phyloP scores from a whole-genome alignment of 805 yeast species.

The Nakazawaea populi region DNA sequence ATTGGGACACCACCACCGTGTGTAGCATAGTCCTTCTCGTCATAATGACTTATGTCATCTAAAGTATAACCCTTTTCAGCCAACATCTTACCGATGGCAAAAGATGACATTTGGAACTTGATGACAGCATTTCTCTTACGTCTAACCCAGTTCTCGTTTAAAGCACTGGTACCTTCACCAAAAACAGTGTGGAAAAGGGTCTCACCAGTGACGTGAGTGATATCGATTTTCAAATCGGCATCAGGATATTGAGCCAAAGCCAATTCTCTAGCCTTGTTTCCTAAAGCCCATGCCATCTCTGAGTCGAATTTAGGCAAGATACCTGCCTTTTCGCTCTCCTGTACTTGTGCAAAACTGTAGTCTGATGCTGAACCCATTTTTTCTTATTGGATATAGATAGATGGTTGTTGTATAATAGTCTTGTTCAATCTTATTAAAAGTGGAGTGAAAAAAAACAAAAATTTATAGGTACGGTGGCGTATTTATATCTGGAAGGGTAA shows the following conservation, averaged over 20 bases:
- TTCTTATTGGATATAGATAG: neutral
- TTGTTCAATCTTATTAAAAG: too few relatives aligned
- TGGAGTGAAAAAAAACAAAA: too few relatives aligned
- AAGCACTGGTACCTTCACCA: slow-evolving; percentile 32
- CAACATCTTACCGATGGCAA: slow-evolving; percentile 38
- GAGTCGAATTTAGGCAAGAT: slow-evolving; percentile 17
- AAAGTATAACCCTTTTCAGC: slow-evolving; percentile 28
- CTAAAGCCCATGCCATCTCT: slow-evolving; percentile 41
- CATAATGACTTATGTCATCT: slow-evolving; percentile 32
- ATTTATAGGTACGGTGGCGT: too few relatives aligned
- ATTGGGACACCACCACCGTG: slow-evolving; percentile 58
- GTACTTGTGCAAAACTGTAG: neutral
- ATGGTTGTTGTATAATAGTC: neutral
- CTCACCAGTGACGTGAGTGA: slow-evolving; percentile 39
- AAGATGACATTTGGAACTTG: slow-evolving; percentile 43
- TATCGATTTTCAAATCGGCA: slow-evolving; percentile 37
- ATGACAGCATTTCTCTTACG: slow-evolving; percentile 43
- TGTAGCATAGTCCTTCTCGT: slow-evolving; percentile 38
- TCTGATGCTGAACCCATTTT: neutral
- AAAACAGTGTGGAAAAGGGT: slow-evolving; percentile 36
- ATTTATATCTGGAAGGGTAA: too few relatives aligned
- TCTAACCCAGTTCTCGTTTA: slow-evolving; percentile 48
- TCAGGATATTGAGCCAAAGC: slow-evolving; percentile 23
- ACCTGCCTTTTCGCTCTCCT: neutral
- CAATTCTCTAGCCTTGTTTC: slow-evolving; percentile 31